Evolutionary conservation across 495 filamentous ascomycete species (phyloP).

Genomic region (Hypoxylon trugodes): DNA sequence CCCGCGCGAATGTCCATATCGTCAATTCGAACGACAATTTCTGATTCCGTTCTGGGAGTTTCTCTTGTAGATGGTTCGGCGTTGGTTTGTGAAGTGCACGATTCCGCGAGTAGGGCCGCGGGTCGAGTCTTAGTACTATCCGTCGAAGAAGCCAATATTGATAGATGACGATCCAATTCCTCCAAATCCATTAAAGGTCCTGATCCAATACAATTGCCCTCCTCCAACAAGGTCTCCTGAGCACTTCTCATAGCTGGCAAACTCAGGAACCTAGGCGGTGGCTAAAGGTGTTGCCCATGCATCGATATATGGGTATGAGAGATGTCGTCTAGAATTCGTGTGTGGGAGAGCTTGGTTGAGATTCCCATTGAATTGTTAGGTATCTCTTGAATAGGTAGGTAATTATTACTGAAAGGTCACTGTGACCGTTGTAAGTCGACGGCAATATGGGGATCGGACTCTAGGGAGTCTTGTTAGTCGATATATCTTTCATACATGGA

Average conservation of each 20-base stretch:
- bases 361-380: slow-evolving; percentile 42
- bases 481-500: slow-evolving; percentile 22
- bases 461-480: slow-evolving; percentile 28
- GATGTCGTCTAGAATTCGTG: slow-evolving; percentile 39
- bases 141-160: slow-evolving; percentile 27
- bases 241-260: slow-evolving; percentile 43
- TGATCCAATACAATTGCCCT: slow-evolving; percentile 34
- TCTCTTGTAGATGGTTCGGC: slow-evolving; percentile 29
- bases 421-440: slow-evolving; percentile 11
- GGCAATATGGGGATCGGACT: slow-evolving; percentile 11
- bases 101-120: slow-evolving; percentile 31
- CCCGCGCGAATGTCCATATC: slow-evolving; percentile 32
- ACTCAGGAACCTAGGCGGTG: slow-evolving; percentile 31
- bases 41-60: slow-evolving; percentile 38
- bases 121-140: slow-evolving; percentile 38
- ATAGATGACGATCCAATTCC: slow-evolving; percentile 37
- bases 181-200: slow-evolving; percentile 31
- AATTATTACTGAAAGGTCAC: slow-evolving; percentile 21
- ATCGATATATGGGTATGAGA: slow-evolving; percentile 44
- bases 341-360: slow-evolving; percentile 34
- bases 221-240: slow-evolving; percentile 38
- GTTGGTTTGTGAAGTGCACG: slow-evolving; percentile 28
- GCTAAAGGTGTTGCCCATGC: slow-evolving; percentile 28
- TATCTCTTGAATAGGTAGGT: slow-evolving; percentile 18
- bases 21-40: slow-evolving; percentile 44